phyloP scores from a whole-genome alignment of 129 eudicot species.

The Oenanthe sinensis region DNA sequence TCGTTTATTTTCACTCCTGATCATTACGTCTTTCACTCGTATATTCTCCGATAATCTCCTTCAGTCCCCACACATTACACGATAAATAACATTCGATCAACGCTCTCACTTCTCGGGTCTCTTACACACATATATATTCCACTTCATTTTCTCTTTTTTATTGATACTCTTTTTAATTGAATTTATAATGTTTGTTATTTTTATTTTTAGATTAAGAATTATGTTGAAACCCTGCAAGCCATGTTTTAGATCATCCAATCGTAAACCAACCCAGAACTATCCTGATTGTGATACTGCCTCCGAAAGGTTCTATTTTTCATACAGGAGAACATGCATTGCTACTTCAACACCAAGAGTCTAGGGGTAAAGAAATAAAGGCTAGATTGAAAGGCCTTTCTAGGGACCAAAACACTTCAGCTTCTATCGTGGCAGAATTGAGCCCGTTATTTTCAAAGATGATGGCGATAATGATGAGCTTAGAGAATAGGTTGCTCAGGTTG shows the following conservation, averaged over 20 bases:
- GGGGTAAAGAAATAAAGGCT: slow-evolving; percentile 82
- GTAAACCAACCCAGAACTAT: slow-evolving; percentile 26
- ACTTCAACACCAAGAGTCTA: slow-evolving; percentile 55
- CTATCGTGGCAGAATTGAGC: slow-evolving; percentile 67
- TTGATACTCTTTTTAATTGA: neutral
- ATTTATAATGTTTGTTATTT: neutral
- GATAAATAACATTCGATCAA: slow-evolving; percentile 59
- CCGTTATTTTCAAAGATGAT: slow-evolving; percentile 67
- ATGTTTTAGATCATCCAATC: slow-evolving; percentile 55
- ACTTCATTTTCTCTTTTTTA: neutral
- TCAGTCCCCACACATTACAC: no score
- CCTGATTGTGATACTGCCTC: slow-evolving; percentile 53
- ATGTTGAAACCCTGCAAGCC: slow-evolving; percentile 85
- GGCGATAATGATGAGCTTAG: slow-evolving; percentile 48
- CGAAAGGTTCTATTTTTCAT: slow-evolving; percentile 42
- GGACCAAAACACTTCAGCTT: slow-evolving; percentile 72
- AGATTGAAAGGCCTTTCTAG: slow-evolving; percentile 76
- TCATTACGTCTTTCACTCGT: no score
- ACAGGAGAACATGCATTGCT: slow-evolving; percentile 40
- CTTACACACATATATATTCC: neutral
- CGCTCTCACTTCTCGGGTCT: slow-evolving; percentile 53
- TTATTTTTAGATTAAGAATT: slow-evolving; percentile 63
- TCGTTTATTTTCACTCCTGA: no score
- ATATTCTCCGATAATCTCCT: no score
- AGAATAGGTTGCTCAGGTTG: slow-evolving; percentile 96